Evolutionary conservation across 177 flowering plant genomes (phyloP).

Genomic region (Vitis hybrid): DNA sequence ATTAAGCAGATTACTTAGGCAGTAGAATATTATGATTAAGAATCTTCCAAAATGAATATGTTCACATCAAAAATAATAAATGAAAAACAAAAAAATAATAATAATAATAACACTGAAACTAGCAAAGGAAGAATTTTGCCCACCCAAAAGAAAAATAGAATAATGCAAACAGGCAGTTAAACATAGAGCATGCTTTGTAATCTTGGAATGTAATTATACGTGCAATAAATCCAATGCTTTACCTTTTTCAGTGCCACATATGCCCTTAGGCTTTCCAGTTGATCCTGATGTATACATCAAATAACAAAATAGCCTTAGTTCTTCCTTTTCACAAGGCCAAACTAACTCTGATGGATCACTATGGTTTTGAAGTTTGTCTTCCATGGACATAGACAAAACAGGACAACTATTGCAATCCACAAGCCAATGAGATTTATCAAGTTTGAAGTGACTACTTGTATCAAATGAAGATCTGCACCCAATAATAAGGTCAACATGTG

Average conservation of each 20-base stretch:
- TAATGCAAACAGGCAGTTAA: background rate
- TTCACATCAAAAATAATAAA: too few relatives aligned
- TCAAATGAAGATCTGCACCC: slow-evolving; percentile 29
- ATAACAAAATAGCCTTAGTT: slow-evolving; percentile 59
- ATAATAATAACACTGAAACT: too few relatives aligned
- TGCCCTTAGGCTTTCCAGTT: slow-evolving; percentile 90
- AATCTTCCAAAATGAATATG: too few relatives aligned
- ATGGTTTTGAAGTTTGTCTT: slow-evolving; percentile 22
- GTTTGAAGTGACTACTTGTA: slow-evolving; percentile 11
- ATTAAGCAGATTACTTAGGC: too few relatives aligned
- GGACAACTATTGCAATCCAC: slow-evolving; percentile 28
- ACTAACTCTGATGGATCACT: slow-evolving; percentile 10
- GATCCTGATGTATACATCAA: slow-evolving; percentile 96
- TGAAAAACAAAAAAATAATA: too few relatives aligned
- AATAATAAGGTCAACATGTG: slow-evolving; percentile 54
- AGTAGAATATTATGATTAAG: too few relatives aligned
- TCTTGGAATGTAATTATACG: too few relatives aligned
- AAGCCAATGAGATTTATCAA: slow-evolving; percentile 49
- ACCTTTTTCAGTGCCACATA: slow-evolving; percentile 93
- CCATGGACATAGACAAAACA: slow-evolving; percentile 45
- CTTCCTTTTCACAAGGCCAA: slow-evolving; percentile 65
- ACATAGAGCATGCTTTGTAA: background rate
- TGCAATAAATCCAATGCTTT: background rate
- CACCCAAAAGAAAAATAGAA: too few relatives aligned
- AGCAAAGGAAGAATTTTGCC: too few relatives aligned